Evolutionary conservation across 2,329 filamentous ascomycete species (phyloP), one percentile per base, ranked within the genome.

Genomic region (Xylaria sp.): DNA sequence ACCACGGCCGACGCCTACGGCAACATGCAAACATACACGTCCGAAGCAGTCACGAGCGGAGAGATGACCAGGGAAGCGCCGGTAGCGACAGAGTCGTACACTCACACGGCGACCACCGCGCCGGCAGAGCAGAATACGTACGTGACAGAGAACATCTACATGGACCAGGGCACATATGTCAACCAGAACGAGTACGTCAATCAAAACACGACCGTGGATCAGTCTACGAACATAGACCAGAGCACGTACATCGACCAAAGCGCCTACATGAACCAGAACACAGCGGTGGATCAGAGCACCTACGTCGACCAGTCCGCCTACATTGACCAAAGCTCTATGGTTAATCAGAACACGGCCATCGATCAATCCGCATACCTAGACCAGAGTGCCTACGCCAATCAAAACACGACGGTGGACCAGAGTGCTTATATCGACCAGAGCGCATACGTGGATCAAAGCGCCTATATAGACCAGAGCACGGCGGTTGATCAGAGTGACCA

Each of bases 351-450:
- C 36, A 34, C 59, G 25, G 32, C 50, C 1, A 41, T 70, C 9
- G 65, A 69, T 15, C 59, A 69, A 28, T 57, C 39, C 7, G 34
- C 63, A 0, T 65, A 69, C 32, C 12, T 69, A 3, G 60, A 69
- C 28, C 67, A 69, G n/a, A 64, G 52, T 13, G 6, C 43, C 1
- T 64, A 64, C 8, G 20, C 59, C 0, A 43, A 70, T 9, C 64
- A 70, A 15, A 55, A 36, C 34, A 20, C 64, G 0, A 12, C 23
- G 0, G 60, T 64, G 0, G 60, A 67, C 13, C 65, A 67, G n/a
- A 48, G 39, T 10, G 39, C 61, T 0, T 59, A 59, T 20, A 28
- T 63, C 10, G 39, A 65, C 15, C 66, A 68, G 15, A 60, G 30
- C 25, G 20, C 60, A 0, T 13, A n/a, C 1, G 23, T 70, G 0